Evolutionary conservation across 257 asterid species (phyloP).

Genomic region (Ajuga chamaepitys): DNA sequence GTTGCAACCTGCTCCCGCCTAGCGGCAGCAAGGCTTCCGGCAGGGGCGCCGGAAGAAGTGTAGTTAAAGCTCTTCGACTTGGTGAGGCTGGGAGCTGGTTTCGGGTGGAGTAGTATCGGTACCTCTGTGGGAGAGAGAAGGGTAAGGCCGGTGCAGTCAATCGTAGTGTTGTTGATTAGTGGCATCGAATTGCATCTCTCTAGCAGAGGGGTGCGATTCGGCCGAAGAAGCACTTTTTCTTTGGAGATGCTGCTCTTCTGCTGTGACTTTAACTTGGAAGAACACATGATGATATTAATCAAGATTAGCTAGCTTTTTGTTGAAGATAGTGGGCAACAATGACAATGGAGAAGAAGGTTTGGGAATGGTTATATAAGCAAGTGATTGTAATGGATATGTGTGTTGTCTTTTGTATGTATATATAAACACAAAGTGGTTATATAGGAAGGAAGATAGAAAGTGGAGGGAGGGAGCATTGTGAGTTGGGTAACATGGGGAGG

Average conservation of each 20-base stretch:
- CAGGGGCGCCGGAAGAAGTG: no score
- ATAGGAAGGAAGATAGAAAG: not conserved
- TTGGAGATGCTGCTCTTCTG: constrained; percentile 27
- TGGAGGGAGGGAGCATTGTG: constrained; percentile 1
- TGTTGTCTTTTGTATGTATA: not conserved
- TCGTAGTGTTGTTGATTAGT: not conserved
- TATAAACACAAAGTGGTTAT: not conserved
- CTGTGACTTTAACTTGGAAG: constrained; percentile 42
- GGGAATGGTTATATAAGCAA: not conserved
- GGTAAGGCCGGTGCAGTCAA: constrained; percentile 6
- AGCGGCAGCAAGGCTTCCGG: constrained; percentile 72
- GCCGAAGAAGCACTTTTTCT: constrained; percentile 48
- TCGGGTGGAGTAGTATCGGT: no score
- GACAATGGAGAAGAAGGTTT: not conserved
- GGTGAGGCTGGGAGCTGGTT: not conserved
- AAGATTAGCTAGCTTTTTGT: no score
- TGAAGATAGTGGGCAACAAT: no score
- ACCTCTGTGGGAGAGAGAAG: no score
- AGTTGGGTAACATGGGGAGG: constrained; percentile 52
- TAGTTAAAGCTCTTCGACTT: constrained; percentile 36
- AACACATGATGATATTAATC: constrained; percentile 39
- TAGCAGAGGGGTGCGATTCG: constrained; percentile 38
- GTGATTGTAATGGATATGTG: not conserved
- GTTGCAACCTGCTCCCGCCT: constrained; percentile 65
- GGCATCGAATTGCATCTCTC: constrained; percentile 38